Conservation (phyloP, 2,329 filamentous ascomycete species). For the Diaporthe caulivora region DNA sequence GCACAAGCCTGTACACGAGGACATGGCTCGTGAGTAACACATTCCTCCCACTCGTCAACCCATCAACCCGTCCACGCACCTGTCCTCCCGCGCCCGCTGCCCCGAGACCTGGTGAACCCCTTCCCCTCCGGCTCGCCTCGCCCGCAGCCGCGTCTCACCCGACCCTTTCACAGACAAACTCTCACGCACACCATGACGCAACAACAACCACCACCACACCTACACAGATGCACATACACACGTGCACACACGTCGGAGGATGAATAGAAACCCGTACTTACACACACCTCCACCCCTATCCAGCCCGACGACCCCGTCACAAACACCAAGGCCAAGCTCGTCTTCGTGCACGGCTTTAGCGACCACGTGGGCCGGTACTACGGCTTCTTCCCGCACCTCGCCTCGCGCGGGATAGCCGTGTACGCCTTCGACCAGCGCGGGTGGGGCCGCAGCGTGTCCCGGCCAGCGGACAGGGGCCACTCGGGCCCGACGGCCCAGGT, state of each 20-base stretch:
- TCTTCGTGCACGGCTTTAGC: conserved; percentile 91
- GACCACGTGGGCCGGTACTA: conserved; percentile 86
- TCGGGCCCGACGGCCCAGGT: conserved; percentile 81
- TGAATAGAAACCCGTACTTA: background rate
- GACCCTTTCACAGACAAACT: background rate
- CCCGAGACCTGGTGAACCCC: conserved; percentile 1
- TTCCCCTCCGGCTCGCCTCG: background rate
- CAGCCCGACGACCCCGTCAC: conserved; percentile 63
- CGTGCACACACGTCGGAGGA: background rate
- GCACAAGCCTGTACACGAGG: conserved; percentile 65
- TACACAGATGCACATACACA: background rate
- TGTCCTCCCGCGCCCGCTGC: background rate
- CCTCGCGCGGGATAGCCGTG: conserved; percentile 78
- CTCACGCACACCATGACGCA: background rate
- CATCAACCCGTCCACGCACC: background rate
- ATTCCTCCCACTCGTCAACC: background rate
- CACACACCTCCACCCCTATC: background rate
- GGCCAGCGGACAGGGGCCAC: conserved; percentile 73
- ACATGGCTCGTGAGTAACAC: conserved; percentile 66
- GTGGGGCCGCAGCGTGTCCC: conserved; percentile 82
- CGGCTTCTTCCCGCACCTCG: conserved; percentile 78
- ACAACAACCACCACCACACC: too few relatives aligned
- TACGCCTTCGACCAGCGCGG: conserved; percentile 88
- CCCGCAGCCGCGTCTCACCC: conserved; percentile 1
- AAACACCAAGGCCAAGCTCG: conserved; percentile 73